Conservation (phyloP, 1,284 basidiomycete species). For the Puccinia horiana region DNA sequence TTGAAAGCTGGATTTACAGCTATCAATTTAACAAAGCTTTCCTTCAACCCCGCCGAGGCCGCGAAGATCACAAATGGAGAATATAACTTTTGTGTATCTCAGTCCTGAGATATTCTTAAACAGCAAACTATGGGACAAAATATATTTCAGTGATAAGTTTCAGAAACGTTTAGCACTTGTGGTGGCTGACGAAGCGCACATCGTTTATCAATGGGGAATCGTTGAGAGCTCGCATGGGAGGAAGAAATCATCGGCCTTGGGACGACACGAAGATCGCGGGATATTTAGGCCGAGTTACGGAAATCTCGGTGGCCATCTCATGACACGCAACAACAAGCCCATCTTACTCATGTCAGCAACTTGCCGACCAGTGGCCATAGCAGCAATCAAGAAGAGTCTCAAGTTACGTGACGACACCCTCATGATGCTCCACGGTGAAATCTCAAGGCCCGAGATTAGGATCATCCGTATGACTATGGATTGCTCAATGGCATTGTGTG, state of each 20-base stretch:
- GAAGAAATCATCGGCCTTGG: background rate
- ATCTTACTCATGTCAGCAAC: slow-evolving; percentile 26
- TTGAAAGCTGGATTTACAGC: background rate
- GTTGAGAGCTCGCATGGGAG: background rate
- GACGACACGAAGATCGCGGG: background rate
- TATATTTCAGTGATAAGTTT: background rate
- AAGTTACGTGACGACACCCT: background rate
- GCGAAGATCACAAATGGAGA: background rate
- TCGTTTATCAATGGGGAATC: background rate
- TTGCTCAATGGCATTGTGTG: background rate
- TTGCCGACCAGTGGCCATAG: background rate
- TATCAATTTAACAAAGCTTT: background rate
- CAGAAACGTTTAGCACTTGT: background rate
- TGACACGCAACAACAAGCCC: background rate
- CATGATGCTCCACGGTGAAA: background rate
- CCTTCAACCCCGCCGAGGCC: background rate
- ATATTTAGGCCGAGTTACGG: slow-evolving; percentile 12
- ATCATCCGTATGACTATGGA: background rate
- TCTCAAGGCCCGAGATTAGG: background rate
- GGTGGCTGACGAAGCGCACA: background rate
- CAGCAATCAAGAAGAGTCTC: slow-evolving; percentile 13
- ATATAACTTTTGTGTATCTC: background rate
- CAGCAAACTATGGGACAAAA: background rate
- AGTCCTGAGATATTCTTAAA: background rate
- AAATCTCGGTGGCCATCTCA: background rate